Percentiles rank a stretch among this genome's conserved stretches.
Evolutionary conservation across 2,329 filamentous ascomycete species (phyloP).

Genomic region (Botrytis pseudocinerea): DNA sequence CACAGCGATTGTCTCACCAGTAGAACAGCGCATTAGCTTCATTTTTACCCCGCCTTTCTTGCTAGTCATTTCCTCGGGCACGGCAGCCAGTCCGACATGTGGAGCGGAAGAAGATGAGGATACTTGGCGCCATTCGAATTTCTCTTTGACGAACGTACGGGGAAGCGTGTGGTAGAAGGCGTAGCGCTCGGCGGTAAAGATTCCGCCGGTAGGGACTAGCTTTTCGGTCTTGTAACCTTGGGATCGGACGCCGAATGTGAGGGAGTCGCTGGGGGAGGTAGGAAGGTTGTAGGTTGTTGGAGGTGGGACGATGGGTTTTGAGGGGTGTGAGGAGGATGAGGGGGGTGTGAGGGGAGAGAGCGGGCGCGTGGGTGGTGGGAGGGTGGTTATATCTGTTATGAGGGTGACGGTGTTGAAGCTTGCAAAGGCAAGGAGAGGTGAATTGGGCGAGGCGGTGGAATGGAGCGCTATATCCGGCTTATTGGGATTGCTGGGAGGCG

Average conservation of each 20-base stretch:
- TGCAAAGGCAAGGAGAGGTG: slow-evolving; percentile 33
- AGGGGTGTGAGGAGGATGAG: slow-evolving; percentile 15
- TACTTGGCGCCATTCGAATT: slow-evolving; percentile 35
- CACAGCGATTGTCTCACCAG: slow-evolving; percentile 35
- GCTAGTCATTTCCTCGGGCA: slow-evolving; percentile 23
- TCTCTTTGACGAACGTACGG: slow-evolving; percentile 28
- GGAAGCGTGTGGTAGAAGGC: slow-evolving; percentile 33
- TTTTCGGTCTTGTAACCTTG: slow-evolving; percentile 29
- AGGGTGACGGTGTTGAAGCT: slow-evolving; percentile 33
- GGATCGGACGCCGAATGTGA: slow-evolving; percentile 23
- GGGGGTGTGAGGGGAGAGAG: slow-evolving; percentile 19
- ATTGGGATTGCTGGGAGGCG: not conserved
- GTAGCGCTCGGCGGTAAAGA: slow-evolving; percentile 34
- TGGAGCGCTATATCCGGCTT: slow-evolving; percentile 36
- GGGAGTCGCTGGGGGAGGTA: slow-evolving; percentile 13
- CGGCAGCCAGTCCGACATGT: not conserved
- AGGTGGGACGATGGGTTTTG: slow-evolving; percentile 14
- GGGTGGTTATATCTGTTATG: slow-evolving; percentile 36
- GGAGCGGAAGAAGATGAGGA: not conserved
- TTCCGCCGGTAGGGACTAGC: slow-evolving; percentile 29
- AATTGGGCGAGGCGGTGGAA: slow-evolving; percentile 30
- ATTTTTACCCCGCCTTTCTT: slow-evolving; percentile 31
- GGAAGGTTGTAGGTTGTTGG: slow-evolving; percentile 23
- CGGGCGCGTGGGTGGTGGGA: slow-evolving; percentile 27
- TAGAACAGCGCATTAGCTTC: slow-evolving; percentile 33